Percentiles rank a stretch among this genome's conserved stretches.
Conservation (phyloP, 2,329 filamentous ascomycete species). For the Epichloe amarillans region DNA sequence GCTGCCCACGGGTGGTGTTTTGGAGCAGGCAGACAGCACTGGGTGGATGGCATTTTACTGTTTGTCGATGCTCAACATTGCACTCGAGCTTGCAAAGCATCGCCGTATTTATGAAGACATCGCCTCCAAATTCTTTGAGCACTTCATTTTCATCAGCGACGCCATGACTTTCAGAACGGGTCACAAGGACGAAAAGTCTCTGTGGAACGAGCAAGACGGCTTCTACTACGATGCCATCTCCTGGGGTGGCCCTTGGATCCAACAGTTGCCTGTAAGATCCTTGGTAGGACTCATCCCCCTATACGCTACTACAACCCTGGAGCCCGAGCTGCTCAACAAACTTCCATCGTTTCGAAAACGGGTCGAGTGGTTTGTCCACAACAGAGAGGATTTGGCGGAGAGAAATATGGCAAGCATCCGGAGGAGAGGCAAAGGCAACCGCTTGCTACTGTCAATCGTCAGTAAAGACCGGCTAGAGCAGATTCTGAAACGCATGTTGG, state of each 20-base stretch:
- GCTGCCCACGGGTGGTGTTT: constrained; percentile 78
- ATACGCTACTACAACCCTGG: constrained; percentile 81
- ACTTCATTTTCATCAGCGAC: constrained; percentile 95
- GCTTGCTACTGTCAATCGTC: constrained; percentile 77
- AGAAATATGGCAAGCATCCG: constrained; percentile 90
- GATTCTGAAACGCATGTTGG: constrained; percentile 83
- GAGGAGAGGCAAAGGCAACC: constrained; percentile 78
- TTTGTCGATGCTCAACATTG: constrained; percentile 92
- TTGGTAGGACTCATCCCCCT: constrained; percentile 88
- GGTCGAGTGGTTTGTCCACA: constrained; percentile 86
- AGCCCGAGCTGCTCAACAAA: constrained; percentile 85
- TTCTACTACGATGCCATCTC: constrained; percentile 99
- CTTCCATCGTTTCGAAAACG: constrained; percentile 88
- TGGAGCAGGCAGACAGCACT: constrained; percentile 94
- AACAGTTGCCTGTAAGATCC: constrained; percentile 83
- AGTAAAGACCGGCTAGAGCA: constrained; percentile 85
- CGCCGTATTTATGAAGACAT: constrained; percentile 92
- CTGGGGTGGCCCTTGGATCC: constrained; percentile 84
- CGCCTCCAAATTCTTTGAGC: constrained; percentile 96
- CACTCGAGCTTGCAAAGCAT: constrained; percentile 88
- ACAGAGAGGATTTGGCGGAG: constrained; percentile 74
- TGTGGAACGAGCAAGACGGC: constrained; percentile 93
- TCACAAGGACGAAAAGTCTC: constrained; percentile 59
- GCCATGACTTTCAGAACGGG: constrained; percentile 79
- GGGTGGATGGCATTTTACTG: constrained; percentile 99